phyloP scores from a whole-genome alignment of 164 flowering plant species.

The Vitis rupestris region DNA sequence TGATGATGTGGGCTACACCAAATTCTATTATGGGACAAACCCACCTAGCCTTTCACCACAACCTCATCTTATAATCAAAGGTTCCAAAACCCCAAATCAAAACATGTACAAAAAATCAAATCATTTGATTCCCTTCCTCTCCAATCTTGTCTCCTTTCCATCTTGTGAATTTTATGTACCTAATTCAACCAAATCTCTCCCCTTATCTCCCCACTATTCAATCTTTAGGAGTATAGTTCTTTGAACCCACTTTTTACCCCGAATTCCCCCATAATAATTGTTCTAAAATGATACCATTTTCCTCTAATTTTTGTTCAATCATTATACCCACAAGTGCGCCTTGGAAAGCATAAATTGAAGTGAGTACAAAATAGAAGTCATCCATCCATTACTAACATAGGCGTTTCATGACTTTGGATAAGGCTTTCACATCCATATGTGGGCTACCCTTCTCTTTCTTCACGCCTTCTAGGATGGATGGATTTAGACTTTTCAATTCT shows the following conservation, averaged over 20 bases:
- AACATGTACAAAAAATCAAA: neutral
- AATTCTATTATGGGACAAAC: slow-evolving; percentile 1
- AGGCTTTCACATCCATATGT: slow-evolving; percentile 17
- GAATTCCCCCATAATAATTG: slow-evolving; percentile 22
- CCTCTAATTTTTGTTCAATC: neutral
- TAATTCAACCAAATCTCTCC: neutral
- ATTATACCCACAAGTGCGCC: slow-evolving; percentile 8
- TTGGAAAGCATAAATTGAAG: slow-evolving; percentile 7
- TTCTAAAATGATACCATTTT: slow-evolving; percentile 10
- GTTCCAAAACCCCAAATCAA: neutral
- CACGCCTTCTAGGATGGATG: slow-evolving; percentile 9
- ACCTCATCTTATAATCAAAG: neutral
- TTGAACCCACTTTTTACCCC: slow-evolving; percentile 3
- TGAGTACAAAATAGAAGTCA: slow-evolving; percentile 12
- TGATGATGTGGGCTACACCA: slow-evolving; percentile 2
- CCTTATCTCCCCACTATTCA: neutral
- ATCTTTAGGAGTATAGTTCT: neutral
- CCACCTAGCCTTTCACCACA: neutral
- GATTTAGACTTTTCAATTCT: slow-evolving; percentile 9
- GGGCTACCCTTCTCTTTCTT: slow-evolving; percentile 6
- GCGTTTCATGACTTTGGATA: slow-evolving; percentile 15
- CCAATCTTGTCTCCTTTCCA: neutral
- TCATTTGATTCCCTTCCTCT: neutral
- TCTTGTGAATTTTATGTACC: neutral
- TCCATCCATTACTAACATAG: slow-evolving; percentile 11